These are phyloP conservation scores for Pachyrhizus erosus DNA, from an alignment of 306 rosid species.

Conservation along the genomic window DNA sequence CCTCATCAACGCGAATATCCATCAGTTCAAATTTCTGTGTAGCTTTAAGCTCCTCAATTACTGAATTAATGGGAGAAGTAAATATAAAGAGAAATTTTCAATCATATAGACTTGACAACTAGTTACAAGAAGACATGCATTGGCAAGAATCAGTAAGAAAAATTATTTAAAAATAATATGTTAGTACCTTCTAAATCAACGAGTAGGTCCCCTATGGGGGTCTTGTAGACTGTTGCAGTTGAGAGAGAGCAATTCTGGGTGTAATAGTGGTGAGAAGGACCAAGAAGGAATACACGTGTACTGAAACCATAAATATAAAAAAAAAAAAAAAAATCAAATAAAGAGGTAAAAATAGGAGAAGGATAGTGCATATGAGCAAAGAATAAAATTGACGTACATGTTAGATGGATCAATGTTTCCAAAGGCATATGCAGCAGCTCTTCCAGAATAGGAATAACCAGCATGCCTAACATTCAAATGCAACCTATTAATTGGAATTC, in stretches of 20 bases:
- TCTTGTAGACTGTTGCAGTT: constrained; percentile 80
- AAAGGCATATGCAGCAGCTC: constrained; percentile 98
- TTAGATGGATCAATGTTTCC: constrained; percentile 91
- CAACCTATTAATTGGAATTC: not conserved
- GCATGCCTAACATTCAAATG: constrained; percentile 71
- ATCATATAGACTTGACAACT: too few relatives aligned
- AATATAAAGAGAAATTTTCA: not conserved
- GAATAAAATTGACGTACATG: constrained; percentile 59
- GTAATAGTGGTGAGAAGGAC: constrained; percentile 94
- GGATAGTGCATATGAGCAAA: not conserved
- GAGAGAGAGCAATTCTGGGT: constrained; percentile 93
- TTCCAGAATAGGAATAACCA: constrained; percentile 91
- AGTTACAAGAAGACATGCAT: not conserved
- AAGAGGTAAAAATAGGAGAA: not conserved
- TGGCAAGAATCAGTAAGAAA: not conserved
- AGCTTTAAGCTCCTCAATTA: constrained; percentile 82
- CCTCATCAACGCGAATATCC: constrained; percentile 84
- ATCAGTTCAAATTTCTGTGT: constrained; percentile 78
- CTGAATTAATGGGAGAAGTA: constrained; percentile 47
- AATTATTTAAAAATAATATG: not conserved
- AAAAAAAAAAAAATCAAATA: not conserved
- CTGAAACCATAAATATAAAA: constrained; percentile 52
- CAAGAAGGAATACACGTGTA: constrained; percentile 86
- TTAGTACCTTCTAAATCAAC: constrained; percentile 90
- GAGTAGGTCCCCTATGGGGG: constrained; percentile 91